Percentiles rank a stretch among this genome's conserved stretches.
These are phyloP conservation scores for Phytophthora macrochlamydospora DNA, from an alignment of 352 stramenopile species.

Conservation along the genomic window DNA sequence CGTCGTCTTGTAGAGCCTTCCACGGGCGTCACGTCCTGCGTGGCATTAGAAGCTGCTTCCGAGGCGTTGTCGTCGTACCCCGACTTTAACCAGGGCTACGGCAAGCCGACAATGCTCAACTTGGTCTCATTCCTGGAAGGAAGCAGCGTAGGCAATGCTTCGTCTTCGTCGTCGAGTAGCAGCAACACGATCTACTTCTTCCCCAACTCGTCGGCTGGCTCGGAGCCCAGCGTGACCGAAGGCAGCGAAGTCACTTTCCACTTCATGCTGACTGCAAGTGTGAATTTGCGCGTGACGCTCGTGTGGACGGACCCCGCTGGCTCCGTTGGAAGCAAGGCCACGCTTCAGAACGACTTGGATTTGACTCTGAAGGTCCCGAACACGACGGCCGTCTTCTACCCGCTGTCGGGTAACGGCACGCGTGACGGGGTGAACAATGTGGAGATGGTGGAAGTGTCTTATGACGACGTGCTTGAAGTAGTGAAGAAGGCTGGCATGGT, in stretches of 20 bases:
- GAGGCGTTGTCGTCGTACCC: slow-evolving; percentile 48
- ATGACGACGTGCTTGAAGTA: slow-evolving; percentile 43
- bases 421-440: slow-evolving; percentile 78
- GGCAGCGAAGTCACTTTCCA: slow-evolving; percentile 54
- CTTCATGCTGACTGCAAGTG: slow-evolving; percentile 55
- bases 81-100: slow-evolving; percentile 80
- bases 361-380: slow-evolving; percentile 60
- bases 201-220: slow-evolving; percentile 50
- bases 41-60: slow-evolving; percentile 43
- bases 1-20: slow-evolving; percentile 48
- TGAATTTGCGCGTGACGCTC: slow-evolving; percentile 70
- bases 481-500: slow-evolving; percentile 37
- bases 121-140: slow-evolving; percentile 49
- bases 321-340: slow-evolving; percentile 50
- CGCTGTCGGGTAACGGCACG: slow-evolving; percentile 61
- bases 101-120: slow-evolving; percentile 71
- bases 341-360: slow-evolving; percentile 77
- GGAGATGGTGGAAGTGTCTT: slow-evolving; percentile 78
- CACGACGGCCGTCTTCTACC: slow-evolving; percentile 59
- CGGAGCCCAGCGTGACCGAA: slow-evolving; percentile 59
- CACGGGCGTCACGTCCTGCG: slow-evolving; percentile 57
- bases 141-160: slow-evolving; percentile 7
- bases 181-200: slow-evolving; percentile 58
- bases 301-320: slow-evolving; percentile 76
- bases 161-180: slow-evolving; percentile 16